A percentile compares a stretch with the other conserved stretches of the same genome.
These are phyloP conservation scores for Septoria petroselini DNA, from an alignment of 2,329 filamentous ascomycete genomes.

Conservation along the genomic window DNA sequence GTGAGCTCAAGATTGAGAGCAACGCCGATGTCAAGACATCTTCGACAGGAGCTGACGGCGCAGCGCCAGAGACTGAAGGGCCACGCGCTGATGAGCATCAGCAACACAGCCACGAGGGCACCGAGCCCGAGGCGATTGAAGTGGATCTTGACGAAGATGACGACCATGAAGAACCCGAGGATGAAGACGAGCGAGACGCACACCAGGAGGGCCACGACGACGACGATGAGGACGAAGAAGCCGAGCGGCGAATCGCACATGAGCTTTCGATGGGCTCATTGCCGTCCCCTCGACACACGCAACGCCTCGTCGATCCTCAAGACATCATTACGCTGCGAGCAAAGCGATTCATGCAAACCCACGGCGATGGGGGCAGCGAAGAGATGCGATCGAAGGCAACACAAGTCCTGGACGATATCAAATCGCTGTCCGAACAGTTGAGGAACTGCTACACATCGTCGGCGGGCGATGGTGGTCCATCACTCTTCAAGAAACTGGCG, in stretches of 20 bases:
- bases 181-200: slow-evolving; percentile 15
- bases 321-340: slow-evolving; percentile 73
- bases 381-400: slow-evolving; percentile 74
- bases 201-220: slow-evolving; percentile 34
- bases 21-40: slow-evolving; percentile 16
- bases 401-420: slow-evolving; percentile 70
- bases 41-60: slow-evolving; percentile 30
- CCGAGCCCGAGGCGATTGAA: slow-evolving; percentile 26
- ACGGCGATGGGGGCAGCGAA: slow-evolving; percentile 73
- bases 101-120: slow-evolving; percentile 52
- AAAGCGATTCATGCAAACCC: slow-evolving; percentile 76
- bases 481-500: slow-evolving; percentile 71
- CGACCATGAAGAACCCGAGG: slow-evolving; percentile 29
- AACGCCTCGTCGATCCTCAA: slow-evolving; percentile 54
- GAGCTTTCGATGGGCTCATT: slow-evolving; percentile 57
- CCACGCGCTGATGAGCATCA: slow-evolving; percentile 44
- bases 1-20: slow-evolving; percentile 29
- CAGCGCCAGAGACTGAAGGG: slow-evolving; percentile 41
- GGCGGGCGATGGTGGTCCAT: slow-evolving; percentile 4
- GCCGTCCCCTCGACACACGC: slow-evolving; percentile 41
- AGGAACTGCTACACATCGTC: slow-evolving; percentile 60
- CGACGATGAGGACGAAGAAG: slow-evolving; percentile 46
- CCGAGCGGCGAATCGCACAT: slow-evolving; percentile 50
- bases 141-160: slow-evolving; percentile 29
- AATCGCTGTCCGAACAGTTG: slow-evolving; percentile 68